Evolutionary conservation across 352 stramenopile species (phyloP).

Genomic region (Phytophthora citricola): DNA sequence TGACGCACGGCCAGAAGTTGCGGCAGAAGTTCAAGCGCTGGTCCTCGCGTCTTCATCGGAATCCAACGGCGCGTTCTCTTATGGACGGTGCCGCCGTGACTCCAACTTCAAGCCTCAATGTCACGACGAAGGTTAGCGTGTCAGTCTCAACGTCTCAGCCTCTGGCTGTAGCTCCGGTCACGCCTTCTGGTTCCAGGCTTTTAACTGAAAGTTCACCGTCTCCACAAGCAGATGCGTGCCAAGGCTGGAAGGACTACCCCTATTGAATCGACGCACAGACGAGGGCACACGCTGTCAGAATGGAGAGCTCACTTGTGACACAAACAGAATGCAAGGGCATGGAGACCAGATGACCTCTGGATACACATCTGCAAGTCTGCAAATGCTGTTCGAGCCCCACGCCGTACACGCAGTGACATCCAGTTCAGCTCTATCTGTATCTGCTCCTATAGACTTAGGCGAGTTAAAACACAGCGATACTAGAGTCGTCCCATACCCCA

Average conservation of each 20-base stretch:
- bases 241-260: neutral
- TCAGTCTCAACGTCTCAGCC: neutral
- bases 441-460: neutral
- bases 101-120: neutral
- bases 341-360: neutral
- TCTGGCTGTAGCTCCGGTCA: neutral
- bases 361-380: neutral
- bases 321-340: no score
- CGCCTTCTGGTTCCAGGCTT: neutral
- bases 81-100: constrained; percentile 4
- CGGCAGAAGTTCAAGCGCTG: constrained; percentile 55
- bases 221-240: neutral
- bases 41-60: constrained; percentile 31
- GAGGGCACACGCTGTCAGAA: neutral
- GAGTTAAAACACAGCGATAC: constrained; percentile 11
- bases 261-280: neutral
- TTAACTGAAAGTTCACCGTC: neutral
- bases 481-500: constrained; percentile 1
- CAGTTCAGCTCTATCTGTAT: neutral
- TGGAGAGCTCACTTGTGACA: neutral
- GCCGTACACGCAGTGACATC: neutral
- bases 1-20: constrained; percentile 59
- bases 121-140: neutral
- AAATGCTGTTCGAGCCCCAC: constrained; percentile 15
- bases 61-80: constrained; percentile 18